phyloP scores from a whole-genome alignment of 768 basidiomycete species.

The Collybia sordida region DNA sequence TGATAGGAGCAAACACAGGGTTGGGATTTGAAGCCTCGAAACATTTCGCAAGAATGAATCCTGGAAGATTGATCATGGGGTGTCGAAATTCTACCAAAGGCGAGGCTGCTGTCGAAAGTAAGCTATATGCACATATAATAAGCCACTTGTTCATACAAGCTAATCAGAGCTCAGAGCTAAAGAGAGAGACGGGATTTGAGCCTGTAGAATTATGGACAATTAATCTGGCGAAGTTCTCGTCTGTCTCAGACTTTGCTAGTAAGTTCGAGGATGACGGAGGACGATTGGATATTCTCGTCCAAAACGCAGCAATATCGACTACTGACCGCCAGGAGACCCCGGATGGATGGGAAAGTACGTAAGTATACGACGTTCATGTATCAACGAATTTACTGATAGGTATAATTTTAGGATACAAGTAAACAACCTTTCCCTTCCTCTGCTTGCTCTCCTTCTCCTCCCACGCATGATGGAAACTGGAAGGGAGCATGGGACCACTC shows the following conservation, averaged over 20 bases:
- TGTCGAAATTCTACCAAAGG: slow-evolving; percentile 36
- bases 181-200: slow-evolving; percentile 30
- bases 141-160: background rate
- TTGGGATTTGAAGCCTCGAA: slow-evolving; percentile 46
- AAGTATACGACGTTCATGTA: background rate
- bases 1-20: slow-evolving; percentile 52
- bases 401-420: slow-evolving; percentile 40
- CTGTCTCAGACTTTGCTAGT: slow-evolving; percentile 38
- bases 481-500: slow-evolving; percentile 22
- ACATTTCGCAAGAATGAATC: slow-evolving; percentile 44
- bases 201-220: slow-evolving; percentile 37
- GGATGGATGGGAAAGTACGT: slow-evolving; percentile 19
- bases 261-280: slow-evolving; percentile 30
- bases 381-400: background rate
- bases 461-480: slow-evolving; percentile 41
- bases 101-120: slow-evolving; percentile 32
- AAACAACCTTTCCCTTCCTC: slow-evolving; percentile 40
- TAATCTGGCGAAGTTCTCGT: slow-evolving; percentile 39
- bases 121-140: slow-evolving; percentile 10
- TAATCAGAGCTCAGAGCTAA: slow-evolving; percentile 27
- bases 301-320: slow-evolving; percentile 37
- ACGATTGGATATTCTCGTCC: slow-evolving; percentile 43
- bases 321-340: slow-evolving; percentile 4
- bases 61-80: slow-evolving; percentile 36
- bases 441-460: slow-evolving; percentile 40